Conservation (phyloP, 192 early-diverging fungal species). For the Coemansia asiatica region DNA sequence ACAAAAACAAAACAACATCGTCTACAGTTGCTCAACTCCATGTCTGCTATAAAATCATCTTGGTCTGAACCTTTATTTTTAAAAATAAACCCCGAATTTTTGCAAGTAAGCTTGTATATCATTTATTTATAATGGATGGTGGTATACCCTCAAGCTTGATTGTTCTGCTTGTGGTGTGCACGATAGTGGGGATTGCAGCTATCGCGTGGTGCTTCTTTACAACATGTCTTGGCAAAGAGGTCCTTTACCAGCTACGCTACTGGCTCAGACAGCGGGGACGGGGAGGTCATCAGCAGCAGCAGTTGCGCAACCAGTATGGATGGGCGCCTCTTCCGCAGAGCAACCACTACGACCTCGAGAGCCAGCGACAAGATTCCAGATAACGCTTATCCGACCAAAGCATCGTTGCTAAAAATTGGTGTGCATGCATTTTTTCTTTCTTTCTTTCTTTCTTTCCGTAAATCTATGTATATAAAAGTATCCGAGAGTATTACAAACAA, state of each 20-base stretch:
- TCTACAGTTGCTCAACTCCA: no score
- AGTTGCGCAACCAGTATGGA: conserved; percentile 1
- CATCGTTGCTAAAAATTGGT: no score
- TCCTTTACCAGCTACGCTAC: conserved; percentile 33
- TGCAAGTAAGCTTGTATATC: no score
- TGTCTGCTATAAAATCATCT: no score
- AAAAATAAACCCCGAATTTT: no score
- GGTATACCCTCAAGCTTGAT: conserved; percentile 38
- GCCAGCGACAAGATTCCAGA: background rate
- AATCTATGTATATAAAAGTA: no score
- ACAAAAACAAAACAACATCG: no score
- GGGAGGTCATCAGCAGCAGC: conserved; percentile 2
- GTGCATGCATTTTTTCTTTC: background rate
- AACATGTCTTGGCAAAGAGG: conserved; percentile 47
- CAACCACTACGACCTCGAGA: conserved; percentile 13
- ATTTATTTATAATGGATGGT: no score
- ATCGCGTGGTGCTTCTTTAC: conserved; percentile 56
- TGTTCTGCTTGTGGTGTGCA: conserved; percentile 35
- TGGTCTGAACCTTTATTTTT: no score
- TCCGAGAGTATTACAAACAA: no score
- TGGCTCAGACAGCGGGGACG: conserved; percentile 29
- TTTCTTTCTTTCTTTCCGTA: background rate
- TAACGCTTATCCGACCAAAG: no score
- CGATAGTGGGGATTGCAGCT: conserved; percentile 42
- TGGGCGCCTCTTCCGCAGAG: conserved; percentile 32